Evolutionary conservation across 2,329 filamentous ascomycete species (phyloP), one percentile per base, ranked within the genome.

Genomic region (Malbranchea cinnamomea): DNA sequence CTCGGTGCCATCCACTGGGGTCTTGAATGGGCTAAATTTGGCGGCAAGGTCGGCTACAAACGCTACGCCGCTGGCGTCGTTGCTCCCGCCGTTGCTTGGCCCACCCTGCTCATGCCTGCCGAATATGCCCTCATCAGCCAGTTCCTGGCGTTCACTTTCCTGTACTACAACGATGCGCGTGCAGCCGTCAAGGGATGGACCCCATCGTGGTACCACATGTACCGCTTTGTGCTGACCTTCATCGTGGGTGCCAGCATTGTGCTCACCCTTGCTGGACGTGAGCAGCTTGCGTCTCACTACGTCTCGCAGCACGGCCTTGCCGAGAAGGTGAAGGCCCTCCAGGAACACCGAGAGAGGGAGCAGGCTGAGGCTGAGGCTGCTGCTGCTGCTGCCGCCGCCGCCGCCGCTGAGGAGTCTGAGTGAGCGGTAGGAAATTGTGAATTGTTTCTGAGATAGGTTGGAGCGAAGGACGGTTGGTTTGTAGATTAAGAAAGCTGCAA

Each of bases 1-100:
- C 70, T 94, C 2, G 87, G 87, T 25, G 85, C 85, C 19, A 75
- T 93, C 46, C 87, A 94, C 56, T 94, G 87, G 79, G 85, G 85
- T 33, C 65, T 93, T 11, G 84, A 93, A 56, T 91, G 77, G 53
- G 79, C 79, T 29, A 61, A 77, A 58, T 75, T 65, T 52, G 59
- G 75, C 54, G 56, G 70, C 47, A 45, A 67, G 37, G 75, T 79
- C 34, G 78, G 81, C 31, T 81, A 78, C 44, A 73, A 72, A 44
- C 78, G 85, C 38, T 94, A 92, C 52, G 72, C 72, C n/a, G 72
- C 84, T 41, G 85, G 85, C 43, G 72, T 93, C 9, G 50, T 80
- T 26, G 77, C 83, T 4, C 77, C 85, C 1, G 71, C 78, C 26
- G 60, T 89, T 13, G 85, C 85, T 26, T 94, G 85, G 85, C 84